Evolutionary conservation across 2,329 filamentous ascomycete species (phyloP).

Genomic region (Colletotrichum falcatum): DNA sequence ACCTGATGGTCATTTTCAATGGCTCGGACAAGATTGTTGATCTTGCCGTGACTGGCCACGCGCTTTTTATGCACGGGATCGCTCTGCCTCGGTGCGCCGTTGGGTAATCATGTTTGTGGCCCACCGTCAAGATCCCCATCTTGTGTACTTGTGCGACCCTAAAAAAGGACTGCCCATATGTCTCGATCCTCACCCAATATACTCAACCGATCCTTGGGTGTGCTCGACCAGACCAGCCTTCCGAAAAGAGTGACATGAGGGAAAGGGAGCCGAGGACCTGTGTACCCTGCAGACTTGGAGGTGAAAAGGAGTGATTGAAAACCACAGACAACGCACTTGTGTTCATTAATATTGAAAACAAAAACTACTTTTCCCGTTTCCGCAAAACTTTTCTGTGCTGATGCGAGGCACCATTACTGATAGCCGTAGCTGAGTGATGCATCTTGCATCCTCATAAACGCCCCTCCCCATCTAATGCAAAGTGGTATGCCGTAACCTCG

Average conservation of each 20-base stretch:
- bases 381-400: neutral
- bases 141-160: neutral
- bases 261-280: too few species aligned
- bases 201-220: too few species aligned
- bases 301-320: neutral
- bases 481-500: constrained; percentile 32
- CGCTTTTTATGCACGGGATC: too few species aligned
- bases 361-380: constrained; percentile 1
- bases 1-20: neutral
- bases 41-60: neutral
- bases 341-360: neutral
- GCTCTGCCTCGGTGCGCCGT: neutral
- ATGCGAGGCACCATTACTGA: constrained; percentile 10
- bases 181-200: neutral
- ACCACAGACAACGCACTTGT: neutral
- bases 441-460: constrained; percentile 28
- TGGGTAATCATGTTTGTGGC: neutral
- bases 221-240: too few species aligned
- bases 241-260: neutral
- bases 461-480: constrained; percentile 35
- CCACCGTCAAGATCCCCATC: neutral
- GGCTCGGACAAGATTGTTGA: neutral
- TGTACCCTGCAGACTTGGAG: neutral
- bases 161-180: too few species aligned
- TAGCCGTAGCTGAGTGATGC: constrained; percentile 13